Percentiles rank a stretch among this genome's conserved stretches.
These are phyloP conservation scores for Termitomyces sp. DNA, from an alignment of 768 basidiomycete species.

Conservation along the genomic window DNA sequence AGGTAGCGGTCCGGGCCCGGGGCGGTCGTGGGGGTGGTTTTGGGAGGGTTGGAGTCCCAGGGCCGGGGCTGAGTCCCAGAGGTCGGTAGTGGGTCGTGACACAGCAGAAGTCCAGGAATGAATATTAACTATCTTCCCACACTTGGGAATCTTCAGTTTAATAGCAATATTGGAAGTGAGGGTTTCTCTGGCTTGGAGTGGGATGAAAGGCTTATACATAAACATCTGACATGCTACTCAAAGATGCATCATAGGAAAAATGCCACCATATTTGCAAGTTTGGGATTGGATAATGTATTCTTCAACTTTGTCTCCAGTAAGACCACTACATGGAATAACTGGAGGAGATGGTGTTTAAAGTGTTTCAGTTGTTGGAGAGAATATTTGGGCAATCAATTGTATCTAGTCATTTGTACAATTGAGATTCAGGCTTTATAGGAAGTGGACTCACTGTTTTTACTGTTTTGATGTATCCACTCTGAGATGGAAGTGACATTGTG, in stretches of 20 bases:
- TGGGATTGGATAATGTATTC: not conserved
- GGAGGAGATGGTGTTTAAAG: not conserved
- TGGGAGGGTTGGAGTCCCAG: too few species aligned
- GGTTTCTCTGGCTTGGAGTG: not conserved
- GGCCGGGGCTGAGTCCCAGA: too few species aligned
- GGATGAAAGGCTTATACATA: not conserved
- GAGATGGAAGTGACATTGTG: not conserved
- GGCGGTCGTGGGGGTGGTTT: too few species aligned
- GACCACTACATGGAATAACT: not conserved
- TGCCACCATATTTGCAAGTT: not conserved
- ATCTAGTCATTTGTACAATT: not conserved
- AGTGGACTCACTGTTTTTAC: not conserved
- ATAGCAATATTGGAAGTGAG: too few species aligned
- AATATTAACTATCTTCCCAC: not conserved
- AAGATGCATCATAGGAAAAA: not conserved
- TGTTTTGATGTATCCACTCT: not conserved
- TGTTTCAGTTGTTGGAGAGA: not conserved
- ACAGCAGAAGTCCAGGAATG: too few species aligned
- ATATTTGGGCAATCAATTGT: not conserved
- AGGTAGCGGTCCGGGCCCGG: too few species aligned
- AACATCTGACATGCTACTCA: not conserved
- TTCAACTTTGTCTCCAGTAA: too few species aligned
- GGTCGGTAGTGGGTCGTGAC: too few species aligned
- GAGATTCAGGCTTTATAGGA: too few species aligned
- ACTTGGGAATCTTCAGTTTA: not conserved